Conservation (phyloP, 257 asterid genomes). For the Gynochthodes officinalis region DNA sequence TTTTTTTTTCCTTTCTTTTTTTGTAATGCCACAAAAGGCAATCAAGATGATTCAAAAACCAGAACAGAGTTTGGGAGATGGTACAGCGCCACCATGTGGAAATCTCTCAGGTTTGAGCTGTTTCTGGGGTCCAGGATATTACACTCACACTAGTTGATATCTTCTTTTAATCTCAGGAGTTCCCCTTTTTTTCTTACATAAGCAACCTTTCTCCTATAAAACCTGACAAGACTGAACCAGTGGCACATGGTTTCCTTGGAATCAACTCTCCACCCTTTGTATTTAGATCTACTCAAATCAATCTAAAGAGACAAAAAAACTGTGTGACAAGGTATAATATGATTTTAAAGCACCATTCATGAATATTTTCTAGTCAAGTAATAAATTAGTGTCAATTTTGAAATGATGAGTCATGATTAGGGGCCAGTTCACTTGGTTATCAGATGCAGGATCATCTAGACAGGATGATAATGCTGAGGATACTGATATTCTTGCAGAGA, state of each 20-base stretch:
- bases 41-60: not conserved
- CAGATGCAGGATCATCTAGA: constrained; percentile 28
- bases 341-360: not conserved
- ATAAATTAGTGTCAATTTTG: not conserved
- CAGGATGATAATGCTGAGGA: constrained; percentile 25
- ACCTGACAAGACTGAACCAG: constrained; percentile 30
- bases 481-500: constrained; percentile 16
- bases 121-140: constrained; percentile 8
- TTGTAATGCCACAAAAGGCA: not conserved
- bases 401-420: constrained; percentile 28
- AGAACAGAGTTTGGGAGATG: not conserved
- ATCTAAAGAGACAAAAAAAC: constrained; percentile 23
- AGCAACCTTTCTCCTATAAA: constrained; percentile 55
- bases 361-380: not conserved
- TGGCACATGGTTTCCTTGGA: constrained; percentile 38
- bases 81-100: not conserved
- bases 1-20: no score
- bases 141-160: constrained; percentile 15
- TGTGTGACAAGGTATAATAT: constrained; percentile 33
- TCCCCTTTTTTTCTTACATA: constrained; percentile 45
- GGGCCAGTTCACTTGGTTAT: constrained; percentile 22
- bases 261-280: constrained; percentile 47
- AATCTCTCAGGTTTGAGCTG: not conserved
- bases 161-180: constrained; percentile 43
- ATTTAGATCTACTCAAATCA: constrained; percentile 41